Evolutionary conservation across 2,329 filamentous ascomycete species (phyloP), one percentile per base, ranked within the genome.

Genomic region (Trichoderma oligosporum): DNA sequence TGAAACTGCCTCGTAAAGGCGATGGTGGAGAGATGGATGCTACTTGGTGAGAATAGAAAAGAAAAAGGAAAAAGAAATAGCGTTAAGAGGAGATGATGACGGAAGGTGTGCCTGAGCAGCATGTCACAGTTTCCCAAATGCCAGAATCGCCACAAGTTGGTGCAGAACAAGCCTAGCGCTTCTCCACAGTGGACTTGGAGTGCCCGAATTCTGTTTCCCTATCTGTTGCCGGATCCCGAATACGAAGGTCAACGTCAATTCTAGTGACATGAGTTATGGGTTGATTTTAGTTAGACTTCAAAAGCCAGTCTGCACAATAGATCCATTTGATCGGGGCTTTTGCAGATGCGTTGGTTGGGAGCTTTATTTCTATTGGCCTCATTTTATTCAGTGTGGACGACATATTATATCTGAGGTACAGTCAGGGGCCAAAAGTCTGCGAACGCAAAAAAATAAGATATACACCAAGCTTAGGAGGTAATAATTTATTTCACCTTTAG

Each of bases 81-180:
- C 11, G 27, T 11, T 11, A 11, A 31, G 27, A 31, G 27, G 27
- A 31, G 27, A 31, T 25, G 51, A 45, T 46, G 41, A 55, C 51
- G 31, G 24, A 38, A 14, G 41, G 29, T 25, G 41, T 29, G 16
- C 27, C 42, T 25, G 41, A 29, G 52, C 38, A 41, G 38, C 25
- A 54, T 55, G 51, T 55, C 51, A 38, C 35, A 14, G 48, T 31
- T 39, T 18, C 35, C 11, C 11, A 31, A 41, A 25, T n/a, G 18
- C 24, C 49, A 22, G 36, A 33, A 35, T 51, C 47, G 47, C 39
- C 39, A 36, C 51, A 54, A 22, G 14, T n/a, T 35, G 39, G 38
- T 7, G 51, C 51, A 44, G n/a, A 44, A 25, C 27, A 16, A 25
- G 47, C 36, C 38, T 52, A 52, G 48, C 25, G 48, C 25, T 51